Base-by-base conservation (phyloP, 2,329 filamentous ascomycete genomes). In the Boeremia lycopersici region DNA sequence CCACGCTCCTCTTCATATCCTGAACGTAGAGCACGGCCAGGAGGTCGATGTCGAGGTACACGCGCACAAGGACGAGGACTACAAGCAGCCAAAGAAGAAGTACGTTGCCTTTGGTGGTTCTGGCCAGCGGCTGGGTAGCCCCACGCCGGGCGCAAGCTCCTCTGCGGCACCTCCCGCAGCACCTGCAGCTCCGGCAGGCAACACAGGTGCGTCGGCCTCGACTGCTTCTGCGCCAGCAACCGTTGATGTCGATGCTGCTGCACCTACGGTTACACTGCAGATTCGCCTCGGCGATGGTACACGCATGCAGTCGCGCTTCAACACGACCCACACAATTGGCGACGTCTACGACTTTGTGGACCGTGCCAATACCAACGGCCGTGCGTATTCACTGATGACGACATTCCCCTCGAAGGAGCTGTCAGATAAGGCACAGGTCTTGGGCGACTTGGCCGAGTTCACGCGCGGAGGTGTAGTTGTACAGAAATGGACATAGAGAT, bases 401-500 rank as follows among this genome's bases (percentile, higher is more conserved):
- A 93, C 90, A 0, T 95, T 95, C 74, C 90, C 90, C 4, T 91
- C 86, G 68, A 92, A 91, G 76, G 89, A 93, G 48, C 84, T 93
- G 60, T 86, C 82, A 2, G 89, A 95, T 67, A 87, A 87, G 74
- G 66, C 71, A 41, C 74, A 71, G 60, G 77, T 70, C 50, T 65
- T 79, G 57, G 80, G 76, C 36, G 81, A 81, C 46, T 74, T 82
- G 69, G 57, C 71, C 3, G 79, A 81, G 56, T 79, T 81, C 65
- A 80, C 81, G 75, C 73, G 81, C 12, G 81, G 81, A 23, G 81
- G 81, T 1, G 79, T 81, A n/a, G 78, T 84, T 30, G 81, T 83
- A 54, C 81, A 84, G 68, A 83, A 82, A 70, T 84, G 81, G 81
- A 79, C 71, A 51, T 75, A 62, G 57, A 28, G 29, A 28, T 4